phyloP scores from a whole-genome alignment of 75 land plant species.

The Sequoia sempervirens region DNA sequence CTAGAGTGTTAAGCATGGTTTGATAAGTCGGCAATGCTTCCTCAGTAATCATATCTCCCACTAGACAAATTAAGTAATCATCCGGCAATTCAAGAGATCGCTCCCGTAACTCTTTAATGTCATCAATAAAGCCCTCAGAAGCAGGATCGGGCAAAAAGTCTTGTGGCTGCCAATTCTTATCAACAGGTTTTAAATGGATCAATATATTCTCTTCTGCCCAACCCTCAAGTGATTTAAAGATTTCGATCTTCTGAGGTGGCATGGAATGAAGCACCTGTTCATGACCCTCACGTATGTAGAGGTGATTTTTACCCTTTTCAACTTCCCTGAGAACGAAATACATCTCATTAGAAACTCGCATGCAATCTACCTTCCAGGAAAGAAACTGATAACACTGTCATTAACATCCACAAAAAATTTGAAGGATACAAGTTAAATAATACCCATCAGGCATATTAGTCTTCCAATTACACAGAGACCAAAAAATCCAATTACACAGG shows the following conservation, averaged over 20 bases:
- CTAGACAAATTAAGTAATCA: constrained; percentile 42
- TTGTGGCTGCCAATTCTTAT: too few relatives aligned
- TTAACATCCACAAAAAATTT: constrained; percentile 32
- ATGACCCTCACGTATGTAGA: too few relatives aligned
- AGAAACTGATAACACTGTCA: constrained; percentile 33
- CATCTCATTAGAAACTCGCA: constrained; percentile 14
- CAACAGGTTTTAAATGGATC: too few relatives aligned
- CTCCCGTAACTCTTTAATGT: constrained; percentile 50
- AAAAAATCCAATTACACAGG: not conserved
- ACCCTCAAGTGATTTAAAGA: too few relatives aligned
- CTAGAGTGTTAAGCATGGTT: constrained; percentile 45
- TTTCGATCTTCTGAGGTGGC: too few relatives aligned
- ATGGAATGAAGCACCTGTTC: too few relatives aligned
- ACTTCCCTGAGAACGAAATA: not conserved
- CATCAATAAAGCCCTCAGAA: constrained; percentile 50
- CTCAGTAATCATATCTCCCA: too few relatives aligned
- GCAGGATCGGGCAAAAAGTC: constrained; percentile 16
- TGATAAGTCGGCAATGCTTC: too few relatives aligned
- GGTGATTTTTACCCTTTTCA: too few relatives aligned
- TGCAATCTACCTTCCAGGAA: constrained; percentile 42
- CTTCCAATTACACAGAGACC: not conserved
- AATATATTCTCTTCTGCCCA: too few relatives aligned
- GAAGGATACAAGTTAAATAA: constrained; percentile 20
- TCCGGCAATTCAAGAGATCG: constrained; percentile 51
- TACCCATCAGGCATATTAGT: constrained; percentile 20